Evolutionary conservation across 2,329 filamentous ascomycete species (phyloP).

Genomic region (Bimuria novae-zelandiae): DNA sequence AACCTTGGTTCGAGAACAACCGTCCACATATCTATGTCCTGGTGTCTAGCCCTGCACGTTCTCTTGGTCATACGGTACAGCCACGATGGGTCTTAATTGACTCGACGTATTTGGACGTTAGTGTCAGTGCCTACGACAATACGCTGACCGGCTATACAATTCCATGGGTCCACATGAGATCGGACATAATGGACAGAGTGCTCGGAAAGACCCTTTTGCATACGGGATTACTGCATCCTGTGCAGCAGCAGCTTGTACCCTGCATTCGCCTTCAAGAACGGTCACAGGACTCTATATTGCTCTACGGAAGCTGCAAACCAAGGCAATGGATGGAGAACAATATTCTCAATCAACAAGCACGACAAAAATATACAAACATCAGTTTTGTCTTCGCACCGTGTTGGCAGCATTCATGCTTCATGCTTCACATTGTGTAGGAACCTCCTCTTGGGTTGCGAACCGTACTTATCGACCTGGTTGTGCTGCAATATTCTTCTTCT

Average conservation of each 20-base stretch:
- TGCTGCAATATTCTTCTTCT: too few species aligned
- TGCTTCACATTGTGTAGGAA: too few species aligned
- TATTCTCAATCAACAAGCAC: too few species aligned
- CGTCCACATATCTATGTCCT: neutral
- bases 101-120: neutral
- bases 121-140: neutral
- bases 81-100: neutral
- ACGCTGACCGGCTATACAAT: neutral
- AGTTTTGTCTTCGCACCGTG: too few species aligned
- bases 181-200: neutral
- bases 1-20: neutral
- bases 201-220: neutral
- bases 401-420: too few species aligned
- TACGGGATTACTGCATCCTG: neutral
- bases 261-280: too few species aligned
- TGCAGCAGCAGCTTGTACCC: neutral
- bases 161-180: neutral
- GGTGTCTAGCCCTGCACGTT: neutral
- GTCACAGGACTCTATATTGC: too few species aligned
- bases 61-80: neutral
- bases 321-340: too few species aligned
- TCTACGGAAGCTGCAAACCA: too few species aligned
- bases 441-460: too few species aligned
- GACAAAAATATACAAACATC: too few species aligned
- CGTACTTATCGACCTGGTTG: too few species aligned